A percentile compares a stretch with the other conserved stretches of the same genome.
Evolutionary conservation across 164 flowering plant species (phyloP).

Genomic region (Vitis riparia): DNA sequence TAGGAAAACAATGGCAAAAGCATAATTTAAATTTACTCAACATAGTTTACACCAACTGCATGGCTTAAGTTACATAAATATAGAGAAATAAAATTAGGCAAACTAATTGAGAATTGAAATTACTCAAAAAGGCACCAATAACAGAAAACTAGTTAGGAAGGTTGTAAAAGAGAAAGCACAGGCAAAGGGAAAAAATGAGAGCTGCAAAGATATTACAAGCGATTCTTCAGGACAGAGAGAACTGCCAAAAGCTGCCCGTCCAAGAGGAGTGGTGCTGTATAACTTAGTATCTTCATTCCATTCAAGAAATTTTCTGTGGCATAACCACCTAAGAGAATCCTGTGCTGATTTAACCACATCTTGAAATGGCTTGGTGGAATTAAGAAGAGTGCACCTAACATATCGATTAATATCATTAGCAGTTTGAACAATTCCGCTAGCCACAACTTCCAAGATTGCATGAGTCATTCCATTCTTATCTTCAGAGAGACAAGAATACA

Average conservation of each 20-base stretch:
- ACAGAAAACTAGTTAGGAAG: neutral
- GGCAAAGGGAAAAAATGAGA: neutral
- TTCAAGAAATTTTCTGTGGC: constrained; percentile 82
- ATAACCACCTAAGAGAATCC: constrained; percentile 94
- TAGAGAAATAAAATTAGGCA: neutral
- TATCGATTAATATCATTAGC: constrained; percentile 91
- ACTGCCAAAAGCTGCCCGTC: constrained; percentile 97
- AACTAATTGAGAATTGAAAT: neutral
- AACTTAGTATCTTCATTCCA: constrained; percentile 95
- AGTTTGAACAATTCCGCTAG: constrained; percentile 95
- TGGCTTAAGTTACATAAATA: neutral
- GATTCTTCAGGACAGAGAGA: constrained; percentile 96
- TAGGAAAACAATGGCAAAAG: constrained; percentile 16
- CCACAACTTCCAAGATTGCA: constrained; percentile 97
- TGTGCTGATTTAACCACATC: constrained; percentile 97
- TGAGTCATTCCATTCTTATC: constrained; percentile 99
- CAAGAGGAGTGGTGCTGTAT: constrained; percentile 90
- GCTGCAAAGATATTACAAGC: constrained; percentile 51
- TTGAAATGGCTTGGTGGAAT: constrained; percentile 92
- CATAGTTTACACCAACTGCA: neutral
- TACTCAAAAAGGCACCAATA: neutral
- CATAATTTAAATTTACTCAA: neutral
- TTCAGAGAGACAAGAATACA: constrained; percentile 91
- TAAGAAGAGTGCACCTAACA: constrained; percentile 94
- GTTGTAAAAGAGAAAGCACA: neutral